A percentile compares a stretch with the other conserved stretches of the same genome.
These are phyloP conservation scores for Eragrostis curvula DNA, from an alignment of 176 grass and related monocot genomes.

Conservation along the genomic window DNA sequence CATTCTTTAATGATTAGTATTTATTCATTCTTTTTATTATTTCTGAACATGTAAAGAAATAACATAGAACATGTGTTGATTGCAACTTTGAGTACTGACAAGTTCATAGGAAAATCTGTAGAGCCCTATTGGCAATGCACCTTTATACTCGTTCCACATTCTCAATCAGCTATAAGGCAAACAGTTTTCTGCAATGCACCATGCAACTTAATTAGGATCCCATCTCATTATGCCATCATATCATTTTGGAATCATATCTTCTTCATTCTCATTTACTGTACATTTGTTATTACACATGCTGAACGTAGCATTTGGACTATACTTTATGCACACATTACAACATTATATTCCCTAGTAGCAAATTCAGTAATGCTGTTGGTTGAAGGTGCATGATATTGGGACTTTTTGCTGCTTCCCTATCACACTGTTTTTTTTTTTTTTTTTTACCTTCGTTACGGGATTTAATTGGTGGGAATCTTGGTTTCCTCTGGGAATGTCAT, in stretches of 20 bases:
- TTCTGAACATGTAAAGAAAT: not conserved
- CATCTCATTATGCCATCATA: not conserved
- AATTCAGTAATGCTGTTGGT: not conserved
- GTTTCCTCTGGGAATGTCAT: not conserved
- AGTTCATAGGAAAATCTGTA: not conserved
- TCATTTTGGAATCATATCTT: too few species aligned
- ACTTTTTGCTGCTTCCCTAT: not conserved
- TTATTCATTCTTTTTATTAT: slow-evolving; percentile 11
- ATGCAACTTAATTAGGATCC: not conserved
- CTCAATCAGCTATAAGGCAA: not conserved
- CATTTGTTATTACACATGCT: not conserved
- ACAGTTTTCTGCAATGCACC: not conserved
- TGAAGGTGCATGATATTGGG: slow-evolving; percentile 5
- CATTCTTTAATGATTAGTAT: not conserved
- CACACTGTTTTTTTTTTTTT: not conserved
- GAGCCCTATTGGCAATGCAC: not conserved
- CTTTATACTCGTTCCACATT: not conserved
- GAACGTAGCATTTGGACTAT: not conserved
- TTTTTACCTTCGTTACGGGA: slow-evolving; percentile 2
- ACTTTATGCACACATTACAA: not conserved
- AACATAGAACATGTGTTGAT: not conserved
- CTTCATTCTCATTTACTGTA: not conserved
- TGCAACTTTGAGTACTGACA: not conserved
- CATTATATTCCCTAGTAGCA: not conserved
- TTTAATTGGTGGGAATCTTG: not conserved